Conservation (phyloP, 345 rosid genomes). For the Psidium guajava region DNA sequence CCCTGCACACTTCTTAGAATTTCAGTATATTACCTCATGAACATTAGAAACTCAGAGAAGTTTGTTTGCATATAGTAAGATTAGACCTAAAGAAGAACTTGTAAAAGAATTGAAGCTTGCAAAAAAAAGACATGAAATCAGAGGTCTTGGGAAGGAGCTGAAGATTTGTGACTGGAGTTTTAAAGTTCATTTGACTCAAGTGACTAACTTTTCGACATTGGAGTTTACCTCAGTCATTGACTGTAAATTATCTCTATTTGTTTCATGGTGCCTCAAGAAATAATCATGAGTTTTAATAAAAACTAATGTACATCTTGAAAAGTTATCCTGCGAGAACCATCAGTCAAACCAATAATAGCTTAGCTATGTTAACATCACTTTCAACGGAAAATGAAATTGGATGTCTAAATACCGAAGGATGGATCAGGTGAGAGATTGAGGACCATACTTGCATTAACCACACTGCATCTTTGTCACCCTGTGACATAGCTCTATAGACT, state of each 20-base stretch:
- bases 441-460: slow-evolving; percentile 94
- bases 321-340: background rate
- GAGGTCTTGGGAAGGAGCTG: background rate
- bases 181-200: background rate
- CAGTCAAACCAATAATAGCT: background rate
- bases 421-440: background rate
- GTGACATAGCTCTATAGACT: slow-evolving; percentile 85
- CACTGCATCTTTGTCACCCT: slow-evolving; percentile 78
- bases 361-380: background rate
- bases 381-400: background rate
- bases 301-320: background rate
- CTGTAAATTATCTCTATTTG: background rate
- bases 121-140: background rate
- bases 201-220: background rate
- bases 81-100: background rate
- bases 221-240: background rate
- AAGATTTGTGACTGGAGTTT: background rate
- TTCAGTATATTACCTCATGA: background rate
- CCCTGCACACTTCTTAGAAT: slow-evolving; percentile 41
- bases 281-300: background rate
- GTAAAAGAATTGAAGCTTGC: background rate
- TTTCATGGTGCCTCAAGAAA: background rate
- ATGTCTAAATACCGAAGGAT: background rate
- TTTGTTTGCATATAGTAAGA: background rate
- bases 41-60: background rate